phyloP scores from a whole-genome alignment of 2,329 filamentous ascomycete species.

The Colletotrichum magnum region DNA sequence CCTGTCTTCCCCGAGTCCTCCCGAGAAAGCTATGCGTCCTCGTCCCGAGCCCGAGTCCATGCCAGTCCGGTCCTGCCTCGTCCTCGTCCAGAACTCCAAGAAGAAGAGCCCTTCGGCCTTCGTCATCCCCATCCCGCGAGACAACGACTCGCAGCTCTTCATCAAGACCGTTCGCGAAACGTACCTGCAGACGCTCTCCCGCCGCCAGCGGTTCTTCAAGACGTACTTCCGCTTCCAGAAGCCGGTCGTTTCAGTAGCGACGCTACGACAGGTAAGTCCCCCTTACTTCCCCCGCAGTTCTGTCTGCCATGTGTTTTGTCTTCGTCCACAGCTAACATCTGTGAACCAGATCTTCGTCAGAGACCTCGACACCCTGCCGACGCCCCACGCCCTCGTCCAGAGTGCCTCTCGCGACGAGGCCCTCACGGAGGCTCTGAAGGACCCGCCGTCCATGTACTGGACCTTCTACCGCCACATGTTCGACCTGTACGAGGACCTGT shows the following conservation, averaged over 20 bases:
- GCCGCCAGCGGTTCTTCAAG: not conserved
- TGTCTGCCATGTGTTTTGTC: too few species aligned
- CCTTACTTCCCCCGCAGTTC: too few species aligned
- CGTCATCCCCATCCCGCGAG: not conserved
- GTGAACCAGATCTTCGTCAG: not conserved
- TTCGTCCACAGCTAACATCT: too few species aligned
- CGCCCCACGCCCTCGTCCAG: not conserved
- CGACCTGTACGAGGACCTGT: constrained; percentile 1
- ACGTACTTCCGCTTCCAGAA: not conserved
- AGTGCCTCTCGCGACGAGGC: not conserved
- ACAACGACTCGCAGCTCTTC: not conserved
- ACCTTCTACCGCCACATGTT: constrained; percentile 3
- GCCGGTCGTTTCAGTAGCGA: not conserved
- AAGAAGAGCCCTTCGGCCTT: not conserved
- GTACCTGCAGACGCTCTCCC: not conserved
- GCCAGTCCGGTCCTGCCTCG: not conserved
- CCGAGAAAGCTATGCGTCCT: not conserved
- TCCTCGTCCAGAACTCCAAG: not conserved
- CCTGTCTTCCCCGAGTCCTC: too few species aligned
- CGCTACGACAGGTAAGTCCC: not conserved
- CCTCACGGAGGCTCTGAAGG: not conserved
- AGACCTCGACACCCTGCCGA: not conserved
- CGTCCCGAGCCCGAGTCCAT: not conserved
- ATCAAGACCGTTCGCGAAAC: not conserved
- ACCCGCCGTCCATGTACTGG: not conserved